Evolutionary conservation across 140 eudicot genomes (phyloP), one percentile per base, ranked within the genome.

Genomic region (Anethum foeniculum): DNA sequence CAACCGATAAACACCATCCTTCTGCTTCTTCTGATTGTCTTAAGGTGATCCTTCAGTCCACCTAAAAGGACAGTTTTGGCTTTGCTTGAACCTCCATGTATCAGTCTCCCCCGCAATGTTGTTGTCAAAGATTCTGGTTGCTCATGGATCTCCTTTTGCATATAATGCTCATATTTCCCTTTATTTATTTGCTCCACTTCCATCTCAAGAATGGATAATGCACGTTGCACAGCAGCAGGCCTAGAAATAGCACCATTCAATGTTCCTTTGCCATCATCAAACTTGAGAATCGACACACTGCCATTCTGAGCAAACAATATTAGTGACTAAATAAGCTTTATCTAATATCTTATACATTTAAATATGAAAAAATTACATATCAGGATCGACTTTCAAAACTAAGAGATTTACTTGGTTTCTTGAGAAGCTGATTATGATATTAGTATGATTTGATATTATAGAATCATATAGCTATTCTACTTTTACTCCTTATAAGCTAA

Each of bases 101-200:
- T 88, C 73, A 96, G 96, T 58, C 99, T 87, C 62, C 99, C 99
- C 71, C 98, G 83, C 99, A 96, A 89, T 60, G 99, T 92, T 47
- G 99, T 96, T 64, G 89, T 93, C 75, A 96, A 84, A 36, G 99
- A 96, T 84, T 96, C 99, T 51, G 99, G 97, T 79, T 96, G 99
- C 65, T 96, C 99, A 36, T 96, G 98, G 72, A 96, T 96, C 82
- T 96, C 99, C 83, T 96, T 96, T 85, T 96, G 98, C 99, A 96
- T 96, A 71, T 96, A 96, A 77, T 96, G 97, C 79, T 96, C 95
- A 52, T 93, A 96, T 74, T 91, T 93, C 38, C 99, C 99, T 84
- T 96, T 96, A 58, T 90, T 91, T 84, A 96, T 96, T 88, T 96
- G 98, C 67, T 96, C 98, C 69, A 96, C 99, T 82, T 96, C 99